Conservation (phyloP, 371 early-diverging fungal species). For the Capillidium rhysosporum region DNA sequence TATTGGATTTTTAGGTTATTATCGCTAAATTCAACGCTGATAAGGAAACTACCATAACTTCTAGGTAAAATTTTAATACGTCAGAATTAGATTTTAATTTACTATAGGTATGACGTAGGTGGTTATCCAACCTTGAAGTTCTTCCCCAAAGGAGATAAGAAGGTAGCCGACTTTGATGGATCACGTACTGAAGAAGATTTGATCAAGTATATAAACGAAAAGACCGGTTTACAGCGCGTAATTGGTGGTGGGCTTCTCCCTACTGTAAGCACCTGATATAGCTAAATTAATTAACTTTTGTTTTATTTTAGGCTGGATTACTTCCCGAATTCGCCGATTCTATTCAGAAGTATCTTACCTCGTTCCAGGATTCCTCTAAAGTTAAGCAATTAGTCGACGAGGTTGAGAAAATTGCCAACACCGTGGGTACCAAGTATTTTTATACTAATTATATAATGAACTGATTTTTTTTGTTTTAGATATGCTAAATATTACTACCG, state of each 20-base stretch:
- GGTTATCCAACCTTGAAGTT: conserved; percentile 82
- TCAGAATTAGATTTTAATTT: conserved; percentile 15
- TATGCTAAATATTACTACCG: conserved; percentile 46
- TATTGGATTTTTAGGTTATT: conserved; percentile 19
- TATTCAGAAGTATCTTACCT: conserved; percentile 35
- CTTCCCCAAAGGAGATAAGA: conserved; percentile 50
- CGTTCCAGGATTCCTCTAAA: conserved; percentile 10
- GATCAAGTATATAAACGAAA: conserved; percentile 71
- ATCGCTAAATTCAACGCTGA: conserved; percentile 87
- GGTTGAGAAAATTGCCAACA: not conserved
- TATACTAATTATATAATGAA: not conserved
- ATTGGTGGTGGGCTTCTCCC: conserved; percentile 51
- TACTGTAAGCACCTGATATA: no score
- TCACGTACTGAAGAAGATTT: conserved; percentile 64
- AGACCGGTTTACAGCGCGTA: conserved; percentile 59
- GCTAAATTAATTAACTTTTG: conserved; percentile 1
- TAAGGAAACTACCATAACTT: conserved; percentile 20
- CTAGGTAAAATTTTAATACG: conserved; percentile 13
- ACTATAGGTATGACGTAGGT: conserved; percentile 38
- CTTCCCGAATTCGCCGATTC: conserved; percentile 40
- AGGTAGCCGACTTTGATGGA: conserved; percentile 51
- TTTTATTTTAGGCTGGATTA: conserved; percentile 45
- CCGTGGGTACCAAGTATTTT: conserved; percentile 1
- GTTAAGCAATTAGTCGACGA: conserved; percentile 3
- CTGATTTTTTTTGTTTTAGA: not conserved